phyloP scores from a whole-genome alignment of 1,139 yeast species.

The Torulaspora globosa region DNA sequence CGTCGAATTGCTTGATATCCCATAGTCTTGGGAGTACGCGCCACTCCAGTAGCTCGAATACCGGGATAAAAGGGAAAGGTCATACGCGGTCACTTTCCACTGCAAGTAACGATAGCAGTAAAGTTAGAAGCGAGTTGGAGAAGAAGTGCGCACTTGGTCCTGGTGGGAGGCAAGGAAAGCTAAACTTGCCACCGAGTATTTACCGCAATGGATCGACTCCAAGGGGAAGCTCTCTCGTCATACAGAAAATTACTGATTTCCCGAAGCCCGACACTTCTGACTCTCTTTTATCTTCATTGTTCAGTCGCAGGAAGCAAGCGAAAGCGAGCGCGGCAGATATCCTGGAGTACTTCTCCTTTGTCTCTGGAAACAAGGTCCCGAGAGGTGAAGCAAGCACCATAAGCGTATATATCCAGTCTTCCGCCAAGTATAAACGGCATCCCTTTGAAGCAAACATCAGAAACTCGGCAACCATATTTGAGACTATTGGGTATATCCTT shows the following conservation, averaged over 20 bases:
- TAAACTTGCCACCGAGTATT: slow-evolving; percentile 4
- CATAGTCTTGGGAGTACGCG: slow-evolving; percentile 16
- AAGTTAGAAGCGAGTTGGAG: slow-evolving; percentile 11
- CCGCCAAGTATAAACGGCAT: slow-evolving; percentile 25
- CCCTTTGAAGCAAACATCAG: slow-evolving; percentile 41
- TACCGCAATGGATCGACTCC: slow-evolving; percentile 5
- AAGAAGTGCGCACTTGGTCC: slow-evolving; percentile 14
- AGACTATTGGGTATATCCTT: slow-evolving; percentile 60
- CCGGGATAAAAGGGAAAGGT: slow-evolving; percentile 6
- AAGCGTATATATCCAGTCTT: slow-evolving; percentile 39
- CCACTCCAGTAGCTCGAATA: slow-evolving; percentile 13
- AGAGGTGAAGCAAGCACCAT: slow-evolving; percentile 34
- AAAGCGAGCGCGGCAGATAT: slow-evolving; percentile 43
- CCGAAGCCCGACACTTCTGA: slow-evolving; percentile 6
- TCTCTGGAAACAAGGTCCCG: slow-evolving; percentile 39
- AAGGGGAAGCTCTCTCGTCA: slow-evolving; percentile 21
- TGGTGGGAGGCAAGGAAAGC: slow-evolving; percentile 6
- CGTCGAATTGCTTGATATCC: slow-evolving; percentile 7
- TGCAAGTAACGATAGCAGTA: slow-evolving; percentile 12
- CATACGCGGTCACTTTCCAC: slow-evolving; percentile 11
- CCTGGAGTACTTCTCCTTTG: slow-evolving; percentile 52
- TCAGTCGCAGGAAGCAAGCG: slow-evolving; percentile 36
- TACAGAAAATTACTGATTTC: slow-evolving; percentile 25
- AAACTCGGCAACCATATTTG: slow-evolving; percentile 51
- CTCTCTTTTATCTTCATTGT: slow-evolving; percentile 36